phyloP scores from a whole-genome alignment of 768 basidiomycete genomes.

The Phallus indusiatus region DNA sequence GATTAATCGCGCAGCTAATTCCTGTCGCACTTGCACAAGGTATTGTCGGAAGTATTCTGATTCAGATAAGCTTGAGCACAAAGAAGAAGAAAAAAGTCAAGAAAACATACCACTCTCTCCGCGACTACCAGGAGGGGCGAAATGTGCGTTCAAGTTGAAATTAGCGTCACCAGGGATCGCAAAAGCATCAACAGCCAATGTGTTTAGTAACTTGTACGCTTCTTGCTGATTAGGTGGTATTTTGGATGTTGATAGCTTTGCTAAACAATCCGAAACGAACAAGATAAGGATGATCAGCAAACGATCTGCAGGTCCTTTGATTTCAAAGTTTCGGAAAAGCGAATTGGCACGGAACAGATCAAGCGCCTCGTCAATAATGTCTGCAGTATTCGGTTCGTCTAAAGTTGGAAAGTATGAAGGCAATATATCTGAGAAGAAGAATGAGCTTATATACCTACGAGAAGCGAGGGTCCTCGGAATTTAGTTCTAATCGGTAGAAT shows the following conservation, averaged over 20 bases:
- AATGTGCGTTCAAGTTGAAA: slow-evolving; percentile 89
- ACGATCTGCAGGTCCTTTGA: slow-evolving; percentile 95
- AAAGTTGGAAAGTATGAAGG: slow-evolving; percentile 5
- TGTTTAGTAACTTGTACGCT: slow-evolving; percentile 81
- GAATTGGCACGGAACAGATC: slow-evolving; percentile 98
- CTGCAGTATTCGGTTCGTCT: slow-evolving; percentile 74
- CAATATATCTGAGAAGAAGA: too few relatives aligned
- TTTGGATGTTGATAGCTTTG: slow-evolving; percentile 71
- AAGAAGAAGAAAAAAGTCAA: not conserved
- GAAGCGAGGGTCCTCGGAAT: slow-evolving; percentile 80
- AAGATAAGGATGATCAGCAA: slow-evolving; percentile 95
- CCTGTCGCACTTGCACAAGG: slow-evolving; percentile 87
- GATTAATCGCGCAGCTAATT: slow-evolving; percentile 76
- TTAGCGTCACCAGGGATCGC: slow-evolving; percentile 92
- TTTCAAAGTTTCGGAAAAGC: slow-evolving; percentile 98
- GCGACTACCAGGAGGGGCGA: slow-evolving; percentile 67
- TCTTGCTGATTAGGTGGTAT: slow-evolving; percentile 69
- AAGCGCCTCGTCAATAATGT: slow-evolving; percentile 93
- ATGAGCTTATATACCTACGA: slow-evolving; percentile 43
- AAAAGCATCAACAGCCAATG: slow-evolving; percentile 88
- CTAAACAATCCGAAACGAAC: slow-evolving; percentile 94
- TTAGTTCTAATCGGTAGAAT: slow-evolving; percentile 87
- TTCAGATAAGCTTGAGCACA: not conserved
- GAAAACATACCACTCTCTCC: slow-evolving; percentile 63
- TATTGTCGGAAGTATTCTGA: slow-evolving; percentile 86